Base-by-base conservation (phyloP, 805 yeast genomes). In the Komagataella ulmi region DNA sequence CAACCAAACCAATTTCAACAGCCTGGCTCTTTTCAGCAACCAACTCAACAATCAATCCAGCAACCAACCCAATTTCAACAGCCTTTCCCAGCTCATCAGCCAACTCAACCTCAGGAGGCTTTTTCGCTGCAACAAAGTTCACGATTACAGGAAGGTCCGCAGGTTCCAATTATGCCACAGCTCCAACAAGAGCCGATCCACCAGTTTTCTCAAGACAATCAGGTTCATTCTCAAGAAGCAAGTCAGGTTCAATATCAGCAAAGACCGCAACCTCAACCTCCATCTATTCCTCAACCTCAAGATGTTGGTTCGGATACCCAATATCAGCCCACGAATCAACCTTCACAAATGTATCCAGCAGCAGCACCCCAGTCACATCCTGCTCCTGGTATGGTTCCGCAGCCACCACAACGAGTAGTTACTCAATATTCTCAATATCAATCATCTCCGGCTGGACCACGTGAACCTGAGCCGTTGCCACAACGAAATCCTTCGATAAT, bases 81-180 rank as follows among this genome's bases (percentile, higher is more conserved):
- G 44, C 21, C 48, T 30, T 18, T 23, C 18, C 48, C 47, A n/a
- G 46, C 40, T 23, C 49, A 50, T 18, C 49, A 44, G 18, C 47
- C 24, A 44, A 12, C 10, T 19, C 50, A 47, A 17, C 52, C 46
- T 30, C 40, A 8, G 14, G 14, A 30, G 14, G 12, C 40, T 30
- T 10, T 5, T 30, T 2, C 14, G 14, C 14, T 5, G 12, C 40
- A 30, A 30, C 14, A 30, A 10, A 12, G 6, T 8, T 3, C 14
- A 4, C n/a, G 8, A 30, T 30, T 30, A 10, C 40, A 30, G 14
- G n/a, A 14, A 30, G 40, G 14, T 30, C 6, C 40, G 14, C 40
- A 30, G 14, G 40, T 30, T 30, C 14, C 40, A 30, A 10, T 4
- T 30, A 14, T 2, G 5, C 40, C 40, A 2, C 40, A 30, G 40